Evolutionary conservation across 2,329 filamentous ascomycete species (phyloP), one percentile per base, ranked within the genome.

Genomic region (Zymoseptoria brevis): DNA sequence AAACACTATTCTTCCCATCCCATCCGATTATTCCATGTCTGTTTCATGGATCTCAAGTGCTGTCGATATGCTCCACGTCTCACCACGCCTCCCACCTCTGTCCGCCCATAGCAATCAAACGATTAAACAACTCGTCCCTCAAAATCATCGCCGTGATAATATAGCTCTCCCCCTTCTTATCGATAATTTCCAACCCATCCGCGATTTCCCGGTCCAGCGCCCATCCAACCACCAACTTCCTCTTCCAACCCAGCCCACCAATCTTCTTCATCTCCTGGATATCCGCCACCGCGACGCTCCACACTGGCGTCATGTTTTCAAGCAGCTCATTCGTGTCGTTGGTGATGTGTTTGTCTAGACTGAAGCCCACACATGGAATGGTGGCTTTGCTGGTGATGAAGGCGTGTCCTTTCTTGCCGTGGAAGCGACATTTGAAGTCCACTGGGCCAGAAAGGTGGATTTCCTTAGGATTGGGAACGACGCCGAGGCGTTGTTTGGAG

Each of bases 81-180:
- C 67, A 93, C 85, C 84, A 89, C 57, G 82, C 81, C 76, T 90
- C 88, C 90, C 89, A 94, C 79, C 90, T 90, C 79, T 94, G 89
- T 13, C 81, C 81, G 1, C 88, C 88, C 75, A 93, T 88, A 1
- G 87, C 83, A 59, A 91, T 76, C 57, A 93, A 71, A 16, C 89
- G 83, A 75, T 94, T 94, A 69, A 94, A 94, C 50, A 95, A 71
- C 74, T 93, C 87, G 66, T 94, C 88, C 48, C 90, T 75, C 68
- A 87, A 75, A 29, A 82, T 79, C 71, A 93, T 80, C 0, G 89
- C 89, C 6, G 88, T 95, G 1, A 94, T 72, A 56, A 83, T 82
- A 60, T 80, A 81, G 55, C 75, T 77, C 16, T 81, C 75, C 0
- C 86, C 83, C 13, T 74, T 74, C 57, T 77, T 77, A n/a, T 84